Base-by-base conservation (phyloP, 495 filamentous ascomycete genomes). In the Articulospora tetracladia region DNA sequence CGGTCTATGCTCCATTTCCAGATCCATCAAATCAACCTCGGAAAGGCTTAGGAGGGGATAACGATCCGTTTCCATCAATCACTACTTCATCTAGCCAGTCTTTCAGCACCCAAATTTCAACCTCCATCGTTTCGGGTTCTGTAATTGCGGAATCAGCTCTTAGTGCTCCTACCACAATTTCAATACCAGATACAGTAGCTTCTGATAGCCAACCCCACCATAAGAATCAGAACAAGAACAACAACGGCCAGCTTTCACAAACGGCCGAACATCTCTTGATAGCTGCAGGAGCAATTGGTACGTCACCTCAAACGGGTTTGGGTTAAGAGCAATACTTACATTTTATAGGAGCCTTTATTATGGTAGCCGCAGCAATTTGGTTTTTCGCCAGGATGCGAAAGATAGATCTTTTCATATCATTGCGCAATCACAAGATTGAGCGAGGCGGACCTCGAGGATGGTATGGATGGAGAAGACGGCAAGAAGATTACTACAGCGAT, bases 221-320 rank as follows among this genome's bases (percentile, higher is more conserved):
- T 20, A 25, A 50, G 10, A 50, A 50, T 10, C 22, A 7, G n/a
- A 50, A 27, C 11, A 55, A 55, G 12, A 24, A 17, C 53, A 12
- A 2, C 28, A 23, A 55, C 3, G 27, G 53, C 2, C 53, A 32
- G 13, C 27, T 69, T 17, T 59, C 64, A 46, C 61, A 60, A 2
- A 72, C 69, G 50, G 69, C 71, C 8, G 74, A 82, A 60, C 72
- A 73, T 28, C 61, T 75, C 17, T 58, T 81, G 55, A 73, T 82
- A 58, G 77, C 77, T 27, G 72, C 72, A 13, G 78, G 78, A 19
- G 69, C 78, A 19, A 80, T 82, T 59, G 77, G 79, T 82, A 68
- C 64, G 72, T 64, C 19, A 25, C 20, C 22, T 24, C n/a, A 19
- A 13, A 15, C 25, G 32, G 44, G 52, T 26, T 36, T n/a, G 0